Percentiles rank a stretch among this genome's conserved stretches.
phyloP scores from a whole-genome alignment of 73 alveolate genomes.

The Tetrahymena borealis region DNA sequence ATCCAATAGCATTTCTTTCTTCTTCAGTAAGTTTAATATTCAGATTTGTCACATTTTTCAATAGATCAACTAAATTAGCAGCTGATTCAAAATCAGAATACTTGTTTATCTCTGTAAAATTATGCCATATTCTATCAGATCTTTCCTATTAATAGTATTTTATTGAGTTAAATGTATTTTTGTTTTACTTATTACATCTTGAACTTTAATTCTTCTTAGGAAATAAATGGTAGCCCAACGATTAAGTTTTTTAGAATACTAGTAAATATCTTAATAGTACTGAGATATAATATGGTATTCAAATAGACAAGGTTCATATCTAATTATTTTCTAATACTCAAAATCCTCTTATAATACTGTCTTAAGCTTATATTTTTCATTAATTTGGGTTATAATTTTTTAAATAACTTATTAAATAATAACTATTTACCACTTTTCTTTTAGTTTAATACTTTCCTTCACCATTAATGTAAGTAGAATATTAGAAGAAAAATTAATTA shows the following conservation, averaged over 20 bases:
- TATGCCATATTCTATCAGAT: not conserved
- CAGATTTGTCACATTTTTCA: not conserved
- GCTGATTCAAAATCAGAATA: not conserved
- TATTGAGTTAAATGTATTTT: not conserved
- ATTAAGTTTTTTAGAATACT: not conserved
- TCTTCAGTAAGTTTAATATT: conserved; percentile 33
- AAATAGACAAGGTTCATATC: not conserved
- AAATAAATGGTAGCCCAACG: not conserved
- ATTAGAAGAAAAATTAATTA: not conserved
- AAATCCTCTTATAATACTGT: not conserved
- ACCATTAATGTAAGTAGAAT: not conserved
- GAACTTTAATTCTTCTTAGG: not conserved
- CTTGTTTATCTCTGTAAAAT: not conserved
- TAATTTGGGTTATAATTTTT: not conserved
- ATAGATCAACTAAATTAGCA: not conserved
- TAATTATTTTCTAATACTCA: not conserved
- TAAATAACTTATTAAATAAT: not conserved
- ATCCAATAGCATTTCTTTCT: conserved; percentile 30
- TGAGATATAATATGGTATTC: not conserved
- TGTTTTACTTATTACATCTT: not conserved
- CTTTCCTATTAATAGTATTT: not conserved
- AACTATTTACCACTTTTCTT: not conserved
- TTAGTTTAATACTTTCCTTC: not conserved
- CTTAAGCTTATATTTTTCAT: not conserved
- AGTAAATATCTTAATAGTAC: not conserved